Evolutionary conservation across 2,329 filamentous ascomycete genomes (phyloP).

Genomic region (Xylaria digitata): DNA sequence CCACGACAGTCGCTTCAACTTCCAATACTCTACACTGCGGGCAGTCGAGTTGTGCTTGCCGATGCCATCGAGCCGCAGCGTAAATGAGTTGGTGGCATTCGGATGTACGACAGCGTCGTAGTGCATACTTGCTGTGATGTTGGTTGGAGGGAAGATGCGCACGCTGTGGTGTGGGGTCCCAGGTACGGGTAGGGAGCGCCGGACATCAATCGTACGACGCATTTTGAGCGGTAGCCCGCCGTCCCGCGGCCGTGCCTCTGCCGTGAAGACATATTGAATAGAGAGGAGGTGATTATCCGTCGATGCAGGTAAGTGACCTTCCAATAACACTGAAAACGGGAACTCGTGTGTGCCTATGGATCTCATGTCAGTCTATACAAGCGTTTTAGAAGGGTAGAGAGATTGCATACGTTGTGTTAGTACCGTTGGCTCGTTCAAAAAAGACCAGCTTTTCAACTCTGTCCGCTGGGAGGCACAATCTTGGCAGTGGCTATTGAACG

Average conservation of each 20-base stretch:
- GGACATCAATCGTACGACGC: conserved; percentile 75
- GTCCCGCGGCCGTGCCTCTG: conserved; percentile 70
- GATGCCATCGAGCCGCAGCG: conserved; percentile 87
- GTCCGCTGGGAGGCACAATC: conserved; percentile 79
- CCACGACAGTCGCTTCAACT: conserved; percentile 91
- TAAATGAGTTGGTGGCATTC: conserved; percentile 81
- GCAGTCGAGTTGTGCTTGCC: conserved; percentile 74
- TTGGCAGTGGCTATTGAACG: conserved; percentile 80
- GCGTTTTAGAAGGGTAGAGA: not conserved
- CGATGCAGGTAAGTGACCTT: conserved; percentile 85
- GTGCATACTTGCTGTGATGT: conserved; percentile 86
- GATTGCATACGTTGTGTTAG: conserved; percentile 60
- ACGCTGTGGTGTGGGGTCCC: conserved; percentile 88
- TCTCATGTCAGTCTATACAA: conserved; percentile 47
- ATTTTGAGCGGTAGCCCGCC: conserved; percentile 71
- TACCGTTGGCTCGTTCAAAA: conserved; percentile 69
- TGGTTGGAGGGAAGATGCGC: conserved; percentile 95
- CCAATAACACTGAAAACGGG: conserved; percentile 88
- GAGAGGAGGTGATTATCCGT: conserved; percentile 78
- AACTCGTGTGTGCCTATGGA: conserved; percentile 75
- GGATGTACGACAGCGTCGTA: conserved; percentile 88
- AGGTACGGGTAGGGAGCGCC: conserved; percentile 78
- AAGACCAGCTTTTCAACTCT: conserved; percentile 82
- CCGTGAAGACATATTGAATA: conserved; percentile 83
- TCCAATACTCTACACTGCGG: conserved; percentile 83